A percentile compares a stretch with the other conserved stretches of the same genome.
Conservation (phyloP, 176 grass and related monocot species). For the Paspalum notatum region DNA sequence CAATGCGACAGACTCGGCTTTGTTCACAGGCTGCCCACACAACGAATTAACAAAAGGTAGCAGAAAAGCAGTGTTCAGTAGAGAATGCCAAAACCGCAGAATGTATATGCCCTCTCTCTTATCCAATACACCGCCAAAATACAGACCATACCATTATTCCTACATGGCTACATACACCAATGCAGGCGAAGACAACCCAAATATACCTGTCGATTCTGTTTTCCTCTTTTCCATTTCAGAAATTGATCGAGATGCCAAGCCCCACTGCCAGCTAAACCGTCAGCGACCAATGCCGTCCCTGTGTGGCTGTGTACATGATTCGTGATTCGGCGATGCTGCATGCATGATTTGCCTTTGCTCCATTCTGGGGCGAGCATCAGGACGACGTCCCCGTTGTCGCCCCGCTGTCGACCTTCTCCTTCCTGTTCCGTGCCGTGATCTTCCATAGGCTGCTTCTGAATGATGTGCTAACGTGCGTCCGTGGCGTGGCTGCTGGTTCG, state of each 20-base stretch:
- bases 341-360: not conserved
- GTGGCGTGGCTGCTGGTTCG: not conserved
- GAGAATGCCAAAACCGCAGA: not conserved
- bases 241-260: not conserved
- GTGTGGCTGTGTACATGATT: slow-evolving; percentile 4
- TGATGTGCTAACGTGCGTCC: not conserved
- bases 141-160: too few relatives aligned
- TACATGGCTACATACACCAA: not conserved
- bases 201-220: not conserved
- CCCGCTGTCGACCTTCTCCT: not conserved
- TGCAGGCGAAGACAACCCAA: slow-evolving; percentile 1
- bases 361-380: not conserved
- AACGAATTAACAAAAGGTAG: not conserved
- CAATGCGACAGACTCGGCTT: not conserved
- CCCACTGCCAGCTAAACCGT: slow-evolving; percentile 24
- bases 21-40: not conserved
- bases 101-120: not conserved
- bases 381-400: not conserved
- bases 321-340: not conserved
- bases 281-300: not conserved
- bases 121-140: too few relatives aligned
- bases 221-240: not conserved
- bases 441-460: not conserved
- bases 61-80: not conserved
- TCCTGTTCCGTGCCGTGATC: not conserved